Base-by-base conservation (phyloP, 2,329 filamentous ascomycete species). In the Fusarium sp. region DNA sequence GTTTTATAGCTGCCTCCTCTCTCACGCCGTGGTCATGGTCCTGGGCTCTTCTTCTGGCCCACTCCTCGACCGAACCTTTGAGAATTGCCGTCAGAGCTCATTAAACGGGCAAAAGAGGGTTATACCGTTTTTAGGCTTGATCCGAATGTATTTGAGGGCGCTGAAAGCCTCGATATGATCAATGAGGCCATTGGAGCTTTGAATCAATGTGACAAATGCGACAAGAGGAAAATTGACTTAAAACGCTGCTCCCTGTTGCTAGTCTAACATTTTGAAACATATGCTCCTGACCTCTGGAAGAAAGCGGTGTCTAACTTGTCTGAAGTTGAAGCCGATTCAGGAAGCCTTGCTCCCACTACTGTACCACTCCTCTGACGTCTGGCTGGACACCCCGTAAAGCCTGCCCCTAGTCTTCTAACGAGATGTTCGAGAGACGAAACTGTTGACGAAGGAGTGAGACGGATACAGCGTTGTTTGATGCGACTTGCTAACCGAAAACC, bases 31-130 rank as follows among this genome's bases (percentile, higher is more conserved):
- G 83, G 82, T 20, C 73, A 80, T 37, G 54, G 54, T 7, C 54
- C 34, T 18, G 54, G 54, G 14, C 54, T 58, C 7, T 84, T 39
- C 67, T 83, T 63, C 62, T 83, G 11, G 58, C 77, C n/a, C n/a
- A 64, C 30, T 75, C 79, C 37, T 72, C 75, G 39, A 54, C 68
- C 41, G 77, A 74, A 43, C 75, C 60, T 18, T 66, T 71, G 61
- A 76, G 57, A 41, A 80, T 75, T 23, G 66, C 91, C 92, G 0
- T 85, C 87, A 10, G 89, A 90, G 0, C 76, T 89, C 16, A 79
- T 89, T 70, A 94, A 94, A 81, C 94, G 92, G 92, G 92, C 91
- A 0, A 92, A 94, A 78, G 92, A 94, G 79, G 91, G 92, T 0
- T 93, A 89, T 73, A 84, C 88, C 0, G 90, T 93, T 4, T 89